Evolutionary conservation across 75 land plant genomes (phyloP), one percentile per base, ranked within the genome.

Genomic region (Pseudotsuga menziesii): DNA sequence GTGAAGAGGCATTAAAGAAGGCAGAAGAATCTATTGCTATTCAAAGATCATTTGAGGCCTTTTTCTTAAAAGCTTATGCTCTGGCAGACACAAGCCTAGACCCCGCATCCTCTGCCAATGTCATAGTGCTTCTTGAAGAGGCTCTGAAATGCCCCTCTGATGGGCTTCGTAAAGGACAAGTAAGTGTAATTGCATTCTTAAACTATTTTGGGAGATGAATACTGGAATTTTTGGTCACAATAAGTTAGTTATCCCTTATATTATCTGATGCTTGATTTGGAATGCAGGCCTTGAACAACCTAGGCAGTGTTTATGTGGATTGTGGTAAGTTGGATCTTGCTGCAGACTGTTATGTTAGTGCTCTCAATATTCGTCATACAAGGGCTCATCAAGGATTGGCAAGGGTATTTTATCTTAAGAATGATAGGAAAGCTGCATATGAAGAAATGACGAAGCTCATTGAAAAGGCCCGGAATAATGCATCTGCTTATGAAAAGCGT

Each of bases 391-490:
- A 95, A 76, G 98, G 98, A 56, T 79, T 95, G 56, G 98, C 98
- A 77, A 89, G 97, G 59, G 97, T 95, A 20, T 87, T 83, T 77
- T 80, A 83, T 63, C 84, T 93, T 9, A 92, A 87, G 81, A 87
- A 89, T 75, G 89, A 93, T 39, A 85, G 91, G 25, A 88, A 90
- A 75, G 73, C 89, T 81, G 98, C 98, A 25, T 92, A 93, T 78
- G 97, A 93, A 66, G 98, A 95, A 80, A 95, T 95, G 98, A 93
- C 98, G 72, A 94, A 91, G 78, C 79, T 95, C 75, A 95, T 95
- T 72, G 97, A 95, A 77, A 95, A 95, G 76, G 97, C 98, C 19
- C 73, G 80, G 39, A 90, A 91, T 60, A 95, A 91, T 82, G 97
- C 98, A 29, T 93, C 98, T 63, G 98, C 97, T 59, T 95, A 93